Base-by-base conservation (phyloP, 2,329 filamentous ascomycete species). In the Anisogramma anomala region DNA sequence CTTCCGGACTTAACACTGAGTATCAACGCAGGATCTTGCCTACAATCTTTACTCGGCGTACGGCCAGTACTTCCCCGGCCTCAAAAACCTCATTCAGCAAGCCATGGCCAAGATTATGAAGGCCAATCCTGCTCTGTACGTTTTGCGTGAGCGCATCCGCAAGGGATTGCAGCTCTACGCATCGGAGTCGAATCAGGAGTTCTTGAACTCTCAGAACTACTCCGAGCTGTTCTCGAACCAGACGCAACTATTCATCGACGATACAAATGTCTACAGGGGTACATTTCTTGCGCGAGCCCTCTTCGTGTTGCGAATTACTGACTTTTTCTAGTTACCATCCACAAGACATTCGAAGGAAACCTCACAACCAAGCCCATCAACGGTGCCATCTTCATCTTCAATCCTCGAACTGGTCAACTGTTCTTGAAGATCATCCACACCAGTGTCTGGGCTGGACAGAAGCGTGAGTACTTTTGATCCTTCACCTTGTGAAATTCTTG, bases 51-150 rank as follows among this genome's bases (percentile, higher is more conserved):
- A 96, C 68, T 96, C 91, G 6, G 91, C 91, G 0, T 98, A 94
- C 54, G 91, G 91, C 38, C 89, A 95, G 66, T 98, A 95, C 68
- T 98, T 98, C 78, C 91, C 91, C 35, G 91, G 91, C 56, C 67
- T 98, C 47, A 98, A 98, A 71, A 83, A 87, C 35, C 74, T 98
- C 18, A 71, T 98, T 19, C 93, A 98, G 62, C 89, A 96, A 61
- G 91, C 93, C 5, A 98, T 98, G 93, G 87, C 87, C 36, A 98
- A 98, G 78, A 79, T 98, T 58, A 98, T 98, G 91, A 98, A 98
- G 66, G 89, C 91, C 27, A 98, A 98, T 57, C 91, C 91, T 13
- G 91, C 91, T 3, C 66, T 98, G 23, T 98, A 96, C 59, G 91
- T 98, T 38, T 68, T 98, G 45, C 84, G 91, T 45, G 91, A 98